phyloP scores from a whole-genome alignment of 768 basidiomycete genomes.

The Tylopilus plumbeoviolaceoides region DNA sequence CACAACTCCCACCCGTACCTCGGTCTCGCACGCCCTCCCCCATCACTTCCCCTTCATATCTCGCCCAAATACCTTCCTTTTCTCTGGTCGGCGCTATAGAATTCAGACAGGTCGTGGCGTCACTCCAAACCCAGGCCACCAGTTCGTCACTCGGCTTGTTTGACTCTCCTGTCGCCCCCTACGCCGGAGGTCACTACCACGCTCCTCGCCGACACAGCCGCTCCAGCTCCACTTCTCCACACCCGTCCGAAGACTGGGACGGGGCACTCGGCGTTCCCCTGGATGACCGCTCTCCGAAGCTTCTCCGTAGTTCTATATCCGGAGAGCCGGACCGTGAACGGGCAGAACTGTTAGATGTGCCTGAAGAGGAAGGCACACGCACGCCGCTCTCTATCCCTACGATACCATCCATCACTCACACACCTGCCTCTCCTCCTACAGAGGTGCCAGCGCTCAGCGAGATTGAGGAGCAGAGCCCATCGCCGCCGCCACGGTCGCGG shows the following conservation, averaged over 20 bases:
- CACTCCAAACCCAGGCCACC: conserved; percentile 67
- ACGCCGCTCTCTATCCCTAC: conserved; percentile 28
- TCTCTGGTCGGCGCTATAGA: conserved; percentile 95
- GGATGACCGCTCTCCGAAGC: conserved; percentile 42
- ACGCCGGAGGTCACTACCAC: conserved; percentile 73
- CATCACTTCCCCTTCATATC: conserved; percentile 33
- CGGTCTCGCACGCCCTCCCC: conserved; percentile 49
- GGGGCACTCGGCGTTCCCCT: conserved; percentile 47
- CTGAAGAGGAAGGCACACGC: conserved; percentile 11
- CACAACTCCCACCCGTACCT: conserved; percentile 39
- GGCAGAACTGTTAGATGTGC: background rate
- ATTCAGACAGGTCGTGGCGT: conserved; percentile 87
- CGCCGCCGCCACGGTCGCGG: conserved; percentile 38
- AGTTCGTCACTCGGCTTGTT: conserved; percentile 57
- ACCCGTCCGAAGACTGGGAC: conserved; percentile 46
- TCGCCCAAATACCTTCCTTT: conserved; percentile 69
- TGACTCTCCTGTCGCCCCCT: conserved; percentile 65
- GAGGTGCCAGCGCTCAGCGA: conserved; percentile 42
- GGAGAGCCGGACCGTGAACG: conserved; percentile 14
- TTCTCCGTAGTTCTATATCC: conserved; percentile 29
- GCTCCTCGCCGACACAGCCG: conserved; percentile 29
- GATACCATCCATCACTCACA: conserved; percentile 55
- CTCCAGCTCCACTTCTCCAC: conserved; percentile 31
- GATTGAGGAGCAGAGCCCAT: conserved; percentile 40
- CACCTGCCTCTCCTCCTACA: conserved; percentile 43